Evolutionary conservation across 2,329 filamentous ascomycete species (phyloP), one percentile per base, ranked within the genome.

Genomic region (Immersiporthe knoxdaviesiana): DNA sequence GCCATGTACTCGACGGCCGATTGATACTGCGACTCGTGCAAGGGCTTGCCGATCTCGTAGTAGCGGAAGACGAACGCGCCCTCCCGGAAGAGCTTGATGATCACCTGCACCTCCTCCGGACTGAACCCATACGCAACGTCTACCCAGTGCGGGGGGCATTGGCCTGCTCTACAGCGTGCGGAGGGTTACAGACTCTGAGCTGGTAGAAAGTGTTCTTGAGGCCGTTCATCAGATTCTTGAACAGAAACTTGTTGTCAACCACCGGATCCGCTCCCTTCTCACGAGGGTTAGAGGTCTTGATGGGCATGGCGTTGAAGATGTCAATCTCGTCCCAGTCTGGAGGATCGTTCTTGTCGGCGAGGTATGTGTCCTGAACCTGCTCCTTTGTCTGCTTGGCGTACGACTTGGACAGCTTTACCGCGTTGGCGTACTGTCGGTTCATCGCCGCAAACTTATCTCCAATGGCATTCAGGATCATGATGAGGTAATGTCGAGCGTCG

Each of bases 241-340:
- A 99, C 5, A 99, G 82, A 74, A 99, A 98, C 76, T 98, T 97
- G 83, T 99, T 99, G 79, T 99, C 97, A 3, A 90, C 90, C 21
- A 99, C 94, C 0, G 96, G 95, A 76, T 98, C 94, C 18, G 91
- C 90, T 68, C 91, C 93, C 70, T 95, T 88, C 73, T 99, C 96
- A 62, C 94, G 89, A 10, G 94, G 92, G 75, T 96, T 97, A 0
- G 93, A 92, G 0, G 93, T 96, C 81, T 97, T 97, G 81, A 99
- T 98, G 0, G 96, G 97, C 76, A 95, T 96, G 2, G 96, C 96
- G 59, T 88, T 92, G 81, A 98, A 99, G 62, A 99, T 97, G 79
- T 99, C 97, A 54, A 96, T 95, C 79, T 98, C 94, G 75, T 99
- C 97, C 94, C 96, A 99, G 72, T 97, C 94, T 0, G 96, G 96